Evolutionary conservation across 73 alveolate genomes (phyloP), one percentile per base, ranked within the genome.

Genomic region (Paramecium octaurelia): DNA sequence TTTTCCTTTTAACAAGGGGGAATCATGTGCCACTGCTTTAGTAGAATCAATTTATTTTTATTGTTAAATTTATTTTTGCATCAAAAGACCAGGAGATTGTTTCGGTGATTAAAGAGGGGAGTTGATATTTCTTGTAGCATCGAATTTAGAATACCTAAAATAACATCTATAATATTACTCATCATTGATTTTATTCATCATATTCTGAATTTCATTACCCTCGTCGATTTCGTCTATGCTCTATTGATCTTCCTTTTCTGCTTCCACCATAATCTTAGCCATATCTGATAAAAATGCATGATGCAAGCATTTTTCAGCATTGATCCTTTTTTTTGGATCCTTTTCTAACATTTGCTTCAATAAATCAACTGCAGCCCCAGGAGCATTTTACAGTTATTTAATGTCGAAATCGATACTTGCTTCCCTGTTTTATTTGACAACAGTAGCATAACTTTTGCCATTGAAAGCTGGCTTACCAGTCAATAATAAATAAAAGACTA

Each of bases 261-360:
- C 71, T 24, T 80, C 91, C 4, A 43, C 0, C 87, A 73, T 73
- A 34, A 34, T 16, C 10, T 73, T 36, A 4, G 31, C 8, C 3
- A 21, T 36, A 5, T 73, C 87, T 12, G n/a, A 73, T 40, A 73
- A 35, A 10, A 73, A 87, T 31, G 88, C 89, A 64, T 87, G 93
- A 42, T 87, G 70, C 21, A 87, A 58, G 40, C 83, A 64, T 87
- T 87, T 54, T 57, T 77, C 85, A 38, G 64, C 85, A 87, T 87
- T 68, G 10, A 57, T 73, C 69, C 93, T 87, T 77, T 87, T 87
- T 23, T 73, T 64, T 64, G 93, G 93, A 87, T 87, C 93, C 58
- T 77, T 87, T 60, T 87, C 93, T 34, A 87, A 86, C 93, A 87
- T 87, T 31, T 59, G 23, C 43, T 50, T 59, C 38, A 87, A 40